Base-by-base conservation (phyloP, 805 yeast genomes). In the Saturnispora besseyi region DNA sequence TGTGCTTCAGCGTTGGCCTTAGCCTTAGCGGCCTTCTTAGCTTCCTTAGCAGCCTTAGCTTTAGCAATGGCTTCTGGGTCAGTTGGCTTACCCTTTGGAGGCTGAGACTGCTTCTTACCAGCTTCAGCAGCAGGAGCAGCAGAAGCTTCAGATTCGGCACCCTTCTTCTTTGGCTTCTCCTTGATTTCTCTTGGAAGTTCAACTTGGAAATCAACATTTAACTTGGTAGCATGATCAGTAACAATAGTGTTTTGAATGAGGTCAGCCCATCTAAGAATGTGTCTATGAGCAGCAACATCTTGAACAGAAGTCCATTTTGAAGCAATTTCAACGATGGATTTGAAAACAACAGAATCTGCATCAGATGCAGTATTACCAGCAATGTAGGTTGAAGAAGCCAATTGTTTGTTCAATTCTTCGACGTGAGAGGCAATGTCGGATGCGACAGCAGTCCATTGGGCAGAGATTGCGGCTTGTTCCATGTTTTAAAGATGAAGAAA, bases 261-360 rank as follows among this genome's bases (percentile, higher is more conserved):
- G 60, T 90, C 97, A 24, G 80, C 78, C 98, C 98, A 93, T 76
- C 99, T 84, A 53, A 88, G 69, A 52, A 91, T 74, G 68, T 91
- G 97, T 76, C 97, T 85, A 65, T 73, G 72, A 44, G 74, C 67
- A 44, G 82, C 80, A 56, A 81, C 68, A 38, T 81, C 78, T 33
- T 77, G 81, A 42, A 64, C 58, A 10, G 78, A 63, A 24, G 76
- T 68, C 77, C 87, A 78, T 53, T 73, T 68, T 48, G 72, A 70
- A 37, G 84, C 79, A 37, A 78, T 53, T 44, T 89, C 85, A 59
- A 80, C 71, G 34, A 82, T 81, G 33, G 78, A 72, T 46, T 81
- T 81, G 59, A 87, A 86, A 33, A 84, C 82, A 42, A 74, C 69
- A 41, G 81, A 74, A 65, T 93, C 99, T n/a, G 80, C 78, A 41